Percentiles rank a stretch among this genome's conserved stretches.
Conservation (phyloP, 2,329 filamentous ascomycete species). For the Ceratocystis lukuohia region DNA sequence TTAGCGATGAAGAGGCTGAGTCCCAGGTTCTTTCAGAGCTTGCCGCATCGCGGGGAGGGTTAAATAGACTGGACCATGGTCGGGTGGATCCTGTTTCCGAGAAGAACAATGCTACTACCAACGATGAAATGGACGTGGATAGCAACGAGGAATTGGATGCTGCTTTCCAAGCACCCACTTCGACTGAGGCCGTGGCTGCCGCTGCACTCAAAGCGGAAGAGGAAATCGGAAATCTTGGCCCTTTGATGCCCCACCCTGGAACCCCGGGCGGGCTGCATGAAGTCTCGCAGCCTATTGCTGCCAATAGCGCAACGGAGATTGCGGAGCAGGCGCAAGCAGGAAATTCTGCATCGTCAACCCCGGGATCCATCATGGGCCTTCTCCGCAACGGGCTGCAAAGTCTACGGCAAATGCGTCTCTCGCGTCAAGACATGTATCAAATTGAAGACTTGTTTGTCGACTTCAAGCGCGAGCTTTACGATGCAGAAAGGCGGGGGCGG, state of each 20-base stretch:
- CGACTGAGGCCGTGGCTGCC: neutral
- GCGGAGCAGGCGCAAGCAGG: neutral
- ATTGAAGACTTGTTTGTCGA: slow-evolving; percentile 72
- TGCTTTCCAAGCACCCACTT: neutral
- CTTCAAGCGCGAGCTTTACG: slow-evolving; percentile 59
- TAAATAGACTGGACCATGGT: too few species aligned
- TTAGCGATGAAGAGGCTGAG: slow-evolving; percentile 23
- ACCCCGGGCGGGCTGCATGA: neutral
- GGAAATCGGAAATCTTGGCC: neutral
- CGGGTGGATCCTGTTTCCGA: neutral
- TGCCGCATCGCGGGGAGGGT: slow-evolving; percentile 25
- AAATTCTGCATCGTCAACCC: neutral
- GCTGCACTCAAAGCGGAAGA: neutral
- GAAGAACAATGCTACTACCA: too few species aligned
- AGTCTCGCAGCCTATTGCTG: neutral
- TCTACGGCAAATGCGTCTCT: slow-evolving; percentile 46
- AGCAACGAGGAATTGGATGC: neutral
- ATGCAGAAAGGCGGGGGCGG: slow-evolving; percentile 49
- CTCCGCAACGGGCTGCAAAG: slow-evolving; percentile 36
- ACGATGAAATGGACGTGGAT: slow-evolving; percentile 5
- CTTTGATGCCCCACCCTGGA: neutral
- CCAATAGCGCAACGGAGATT: neutral
- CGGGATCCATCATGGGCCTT: slow-evolving; percentile 25
- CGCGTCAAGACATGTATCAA: slow-evolving; percentile 51
- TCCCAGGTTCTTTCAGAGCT: slow-evolving; percentile 32